Evolutionary conservation across 2,329 filamentous ascomycete genomes (phyloP).

Genomic region (Colletotrichum sp.): DNA sequence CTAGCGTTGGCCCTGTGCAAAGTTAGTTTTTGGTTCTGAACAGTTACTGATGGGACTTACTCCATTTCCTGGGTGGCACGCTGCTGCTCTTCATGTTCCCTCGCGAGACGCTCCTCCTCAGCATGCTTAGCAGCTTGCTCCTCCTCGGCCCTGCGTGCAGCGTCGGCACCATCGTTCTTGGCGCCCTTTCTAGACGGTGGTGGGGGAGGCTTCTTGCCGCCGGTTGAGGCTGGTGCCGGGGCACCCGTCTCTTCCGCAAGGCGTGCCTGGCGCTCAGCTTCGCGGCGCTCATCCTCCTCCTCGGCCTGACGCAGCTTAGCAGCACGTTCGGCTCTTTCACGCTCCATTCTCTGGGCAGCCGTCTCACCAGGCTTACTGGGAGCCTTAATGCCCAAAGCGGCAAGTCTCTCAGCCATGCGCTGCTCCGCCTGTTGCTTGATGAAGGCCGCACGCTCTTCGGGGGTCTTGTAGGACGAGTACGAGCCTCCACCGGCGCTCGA

Average conservation of each 20-base stretch:
- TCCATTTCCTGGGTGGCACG: slow-evolving; percentile 77
- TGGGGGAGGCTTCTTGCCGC: slow-evolving; percentile 73
- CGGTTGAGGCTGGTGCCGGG: slow-evolving; percentile 58
- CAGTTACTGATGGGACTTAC: slow-evolving; percentile 62
- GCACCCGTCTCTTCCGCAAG: slow-evolving; percentile 77
- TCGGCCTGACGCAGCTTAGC: slow-evolving; percentile 89
- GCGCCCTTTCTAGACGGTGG: slow-evolving; percentile 78
- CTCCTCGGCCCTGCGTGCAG: slow-evolving; percentile 62
- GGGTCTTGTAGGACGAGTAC: slow-evolving; percentile 85
- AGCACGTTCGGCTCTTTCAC: slow-evolving; percentile 85
- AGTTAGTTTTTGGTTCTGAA: slow-evolving; percentile 32
- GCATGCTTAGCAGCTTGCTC: slow-evolving; percentile 61
- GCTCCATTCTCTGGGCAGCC: slow-evolving; percentile 82
- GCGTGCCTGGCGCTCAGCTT: slow-evolving; percentile 84
- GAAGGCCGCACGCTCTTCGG: slow-evolving; percentile 92
- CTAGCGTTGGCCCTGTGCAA: slow-evolving; percentile 70
- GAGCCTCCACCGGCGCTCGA: slow-evolving; percentile 62
- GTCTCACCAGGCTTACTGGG: slow-evolving; percentile 81
- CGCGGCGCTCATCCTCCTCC: slow-evolving; percentile 89
- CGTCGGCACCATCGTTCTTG: slow-evolving; percentile 63
- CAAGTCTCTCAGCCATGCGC: slow-evolving; percentile 94
- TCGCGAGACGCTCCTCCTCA: slow-evolving; percentile 69
- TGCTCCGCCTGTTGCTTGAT: slow-evolving; percentile 98
- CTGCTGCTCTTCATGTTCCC: slow-evolving; percentile 79
- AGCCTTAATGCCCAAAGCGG: slow-evolving; percentile 89